These are phyloP conservation scores for Linnemannia exigua DNA, from an alignment of 192 early-diverging fungal species.

Conservation along the genomic window DNA sequence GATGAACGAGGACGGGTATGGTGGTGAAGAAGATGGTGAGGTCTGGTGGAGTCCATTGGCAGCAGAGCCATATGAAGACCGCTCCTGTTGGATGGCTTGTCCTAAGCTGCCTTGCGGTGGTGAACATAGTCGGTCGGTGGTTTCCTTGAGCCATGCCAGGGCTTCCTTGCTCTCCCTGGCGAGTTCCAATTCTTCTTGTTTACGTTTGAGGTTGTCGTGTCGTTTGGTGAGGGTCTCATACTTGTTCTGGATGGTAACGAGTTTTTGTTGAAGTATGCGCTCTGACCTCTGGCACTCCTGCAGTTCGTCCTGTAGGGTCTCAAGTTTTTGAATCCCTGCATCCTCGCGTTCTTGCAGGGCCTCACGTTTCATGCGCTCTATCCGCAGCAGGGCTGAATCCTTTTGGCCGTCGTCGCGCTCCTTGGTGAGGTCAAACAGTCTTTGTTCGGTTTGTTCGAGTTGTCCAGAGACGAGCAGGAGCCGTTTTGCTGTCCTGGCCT, in stretches of 20 bases:
- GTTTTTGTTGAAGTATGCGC: constrained; percentile 32
- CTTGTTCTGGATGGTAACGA: constrained; percentile 30
- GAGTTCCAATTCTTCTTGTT: constrained; percentile 50
- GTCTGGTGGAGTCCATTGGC: constrained; percentile 26
- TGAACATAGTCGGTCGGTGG: constrained; percentile 42
- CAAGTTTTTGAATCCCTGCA: constrained; percentile 32
- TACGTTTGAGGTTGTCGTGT: constrained; percentile 50
- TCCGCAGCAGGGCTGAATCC: constrained; percentile 37
- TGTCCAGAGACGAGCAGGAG: constrained; percentile 45
- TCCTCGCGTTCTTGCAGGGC: constrained; percentile 49
- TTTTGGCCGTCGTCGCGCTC: constrained; percentile 37
- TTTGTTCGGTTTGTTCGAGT: constrained; percentile 50
- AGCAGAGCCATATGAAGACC: constrained; percentile 22
- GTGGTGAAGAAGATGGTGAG: constrained; percentile 48
- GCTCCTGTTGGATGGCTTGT: constrained; percentile 23
- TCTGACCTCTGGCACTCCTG: constrained; percentile 44
- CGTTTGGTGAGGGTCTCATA: constrained; percentile 42
- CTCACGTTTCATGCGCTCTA: constrained; percentile 33
- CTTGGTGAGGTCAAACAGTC: constrained; percentile 39
- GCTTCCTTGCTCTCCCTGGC: constrained; percentile 53
- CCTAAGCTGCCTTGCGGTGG: constrained; percentile 39
- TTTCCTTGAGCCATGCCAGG: constrained; percentile 55
- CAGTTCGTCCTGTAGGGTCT: constrained; percentile 42
- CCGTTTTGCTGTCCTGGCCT: constrained; percentile 44
- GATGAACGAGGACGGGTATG: constrained; percentile 51